phyloP scores from a whole-genome alignment of 305 asterid species.

The Solanum hybrid region DNA sequence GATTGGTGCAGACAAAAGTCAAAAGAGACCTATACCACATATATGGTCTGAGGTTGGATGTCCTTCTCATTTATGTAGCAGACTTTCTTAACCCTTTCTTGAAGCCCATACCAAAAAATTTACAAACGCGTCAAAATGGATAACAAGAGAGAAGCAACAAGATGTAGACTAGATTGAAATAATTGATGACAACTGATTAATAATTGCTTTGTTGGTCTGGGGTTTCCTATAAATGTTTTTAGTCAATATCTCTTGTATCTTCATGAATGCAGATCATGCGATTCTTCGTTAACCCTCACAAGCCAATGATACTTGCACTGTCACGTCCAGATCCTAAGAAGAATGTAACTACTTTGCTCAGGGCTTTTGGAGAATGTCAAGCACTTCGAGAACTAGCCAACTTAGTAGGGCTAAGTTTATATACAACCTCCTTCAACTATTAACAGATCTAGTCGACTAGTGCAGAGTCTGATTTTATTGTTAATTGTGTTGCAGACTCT shows the following conservation, averaged over 20 bases:
- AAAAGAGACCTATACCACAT: conserved; percentile 46
- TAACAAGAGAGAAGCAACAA: conserved; percentile 1
- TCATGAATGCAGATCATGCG: conserved; percentile 44
- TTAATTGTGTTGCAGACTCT: conserved; percentile 31
- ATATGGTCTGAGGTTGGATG: conserved; percentile 59
- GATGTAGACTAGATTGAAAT: neutral
- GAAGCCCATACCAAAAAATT: neutral
- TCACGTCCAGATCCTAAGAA: conserved; percentile 69
- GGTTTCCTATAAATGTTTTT: neutral
- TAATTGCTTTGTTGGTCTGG: neutral
- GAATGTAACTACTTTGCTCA: conserved; percentile 50
- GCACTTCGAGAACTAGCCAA: conserved; percentile 62
- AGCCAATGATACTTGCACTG: conserved; percentile 69
- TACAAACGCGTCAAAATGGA: neutral
- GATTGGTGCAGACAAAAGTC: conserved; percentile 37
- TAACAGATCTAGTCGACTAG: conserved; percentile 10
- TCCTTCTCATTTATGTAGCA: neutral
- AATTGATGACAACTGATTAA: neutral
- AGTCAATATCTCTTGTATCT: conserved; percentile 9
- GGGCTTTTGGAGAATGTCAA: conserved; percentile 64
- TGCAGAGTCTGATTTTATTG: conserved; percentile 1
- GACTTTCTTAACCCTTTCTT: neutral
- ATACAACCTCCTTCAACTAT: neutral
- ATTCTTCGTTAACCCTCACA: conserved; percentile 55
- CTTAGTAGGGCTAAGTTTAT: conserved; percentile 31